These are phyloP conservation scores for Coccomyxa sp. DNA, from an alignment of 139 green algal species.

Conservation along the genomic window DNA sequence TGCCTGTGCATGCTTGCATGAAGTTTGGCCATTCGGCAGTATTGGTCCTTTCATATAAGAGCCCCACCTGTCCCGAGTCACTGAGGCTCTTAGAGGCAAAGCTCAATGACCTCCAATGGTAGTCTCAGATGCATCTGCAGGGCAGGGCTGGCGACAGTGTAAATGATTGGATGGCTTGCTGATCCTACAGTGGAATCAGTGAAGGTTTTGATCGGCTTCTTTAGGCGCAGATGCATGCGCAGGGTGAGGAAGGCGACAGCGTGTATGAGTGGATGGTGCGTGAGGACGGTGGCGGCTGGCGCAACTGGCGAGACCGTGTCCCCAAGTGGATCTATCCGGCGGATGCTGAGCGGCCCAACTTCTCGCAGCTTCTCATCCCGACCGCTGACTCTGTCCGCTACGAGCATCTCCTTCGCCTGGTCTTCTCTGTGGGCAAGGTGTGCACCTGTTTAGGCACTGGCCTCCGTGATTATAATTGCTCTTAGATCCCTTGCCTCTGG, in stretches of 20 bases:
- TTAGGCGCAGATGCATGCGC: neutral
- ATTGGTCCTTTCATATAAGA: too few species aligned
- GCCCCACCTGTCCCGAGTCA: too few species aligned
- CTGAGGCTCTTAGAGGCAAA: too few species aligned
- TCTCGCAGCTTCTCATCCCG: slow-evolving; percentile 85
- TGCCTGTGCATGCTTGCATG: too few species aligned
- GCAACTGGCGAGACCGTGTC: slow-evolving; percentile 76
- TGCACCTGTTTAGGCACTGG: neutral
- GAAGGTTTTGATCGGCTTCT: too few species aligned
- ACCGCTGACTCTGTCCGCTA: slow-evolving; percentile 85
- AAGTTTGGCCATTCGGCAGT: too few species aligned
- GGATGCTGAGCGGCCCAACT: slow-evolving; percentile 55
- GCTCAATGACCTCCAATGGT: too few species aligned
- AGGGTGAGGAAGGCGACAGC: slow-evolving; percentile 36
- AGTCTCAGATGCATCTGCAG: neutral
- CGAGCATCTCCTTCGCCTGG: slow-evolving; percentile 76
- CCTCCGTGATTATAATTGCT: too few species aligned
- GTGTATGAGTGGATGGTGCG: slow-evolving; percentile 86
- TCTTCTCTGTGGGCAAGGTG: slow-evolving; percentile 59
- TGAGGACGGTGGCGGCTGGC: slow-evolving; percentile 61
- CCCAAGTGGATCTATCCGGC: slow-evolving; percentile 78
- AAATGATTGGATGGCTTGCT: neutral
- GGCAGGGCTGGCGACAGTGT: too few species aligned
- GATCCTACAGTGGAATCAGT: neutral
- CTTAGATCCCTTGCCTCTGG: too few species aligned